A percentile compares a stretch with the other conserved stretches of the same genome.
These are phyloP conservation scores for Erigeron canadensis DNA, from an alignment of 129 eudicot species.

Conservation along the genomic window DNA sequence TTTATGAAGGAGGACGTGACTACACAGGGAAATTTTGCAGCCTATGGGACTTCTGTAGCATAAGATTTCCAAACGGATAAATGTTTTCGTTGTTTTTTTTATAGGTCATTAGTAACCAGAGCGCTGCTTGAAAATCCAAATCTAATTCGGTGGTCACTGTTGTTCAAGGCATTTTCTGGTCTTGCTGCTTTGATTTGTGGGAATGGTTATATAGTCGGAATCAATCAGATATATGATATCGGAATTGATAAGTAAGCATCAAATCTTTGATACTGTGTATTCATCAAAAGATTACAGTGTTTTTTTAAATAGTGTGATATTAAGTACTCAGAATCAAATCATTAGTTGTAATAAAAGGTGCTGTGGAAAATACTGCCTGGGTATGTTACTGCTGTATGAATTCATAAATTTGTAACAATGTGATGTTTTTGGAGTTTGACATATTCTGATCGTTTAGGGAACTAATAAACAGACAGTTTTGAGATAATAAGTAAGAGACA, in stretches of 20 bases:
- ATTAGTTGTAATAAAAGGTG: background rate
- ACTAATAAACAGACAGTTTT: no score
- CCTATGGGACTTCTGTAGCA: background rate
- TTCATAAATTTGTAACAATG: background rate
- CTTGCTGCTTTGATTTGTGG: slow-evolving; percentile 94
- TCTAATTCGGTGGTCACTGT: slow-evolving; percentile 83
- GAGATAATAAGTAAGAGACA: no score
- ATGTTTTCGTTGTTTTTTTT: slow-evolving; percentile 17
- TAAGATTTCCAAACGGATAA: background rate
- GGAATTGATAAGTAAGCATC: slow-evolving; percentile 93
- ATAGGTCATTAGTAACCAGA: slow-evolving; percentile 80
- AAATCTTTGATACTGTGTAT: background rate
- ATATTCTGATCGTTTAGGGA: no score
- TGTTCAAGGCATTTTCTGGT: slow-evolving; percentile 82
- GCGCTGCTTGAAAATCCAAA: slow-evolving; percentile 92
- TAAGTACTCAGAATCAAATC: background rate
- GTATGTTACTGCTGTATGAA: no score
- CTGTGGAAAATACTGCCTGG: background rate
- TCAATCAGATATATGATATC: slow-evolving; percentile 96
- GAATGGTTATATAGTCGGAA: slow-evolving; percentile 96
- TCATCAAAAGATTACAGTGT: background rate
- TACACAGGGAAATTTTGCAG: no score
- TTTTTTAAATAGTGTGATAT: background rate
- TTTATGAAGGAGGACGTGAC: background rate
- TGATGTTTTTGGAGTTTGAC: no score